phyloP scores from a whole-genome alignment of 768 basidiomycete genomes.

The Cyathus striatus region DNA sequence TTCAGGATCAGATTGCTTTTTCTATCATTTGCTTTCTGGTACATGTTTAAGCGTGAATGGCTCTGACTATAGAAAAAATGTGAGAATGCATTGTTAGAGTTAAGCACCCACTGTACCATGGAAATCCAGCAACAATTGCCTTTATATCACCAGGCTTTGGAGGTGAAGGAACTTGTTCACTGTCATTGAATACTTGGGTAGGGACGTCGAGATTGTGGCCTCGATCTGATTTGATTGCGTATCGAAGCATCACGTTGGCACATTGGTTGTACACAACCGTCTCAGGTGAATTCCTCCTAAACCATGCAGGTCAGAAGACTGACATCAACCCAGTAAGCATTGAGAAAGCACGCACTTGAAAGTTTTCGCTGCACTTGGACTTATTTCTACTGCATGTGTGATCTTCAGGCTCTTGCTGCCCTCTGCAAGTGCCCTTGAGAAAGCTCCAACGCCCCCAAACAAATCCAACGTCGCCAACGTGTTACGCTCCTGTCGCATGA shows the following conservation, averaged over 20 bases:
- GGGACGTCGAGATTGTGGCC: constrained; percentile 36
- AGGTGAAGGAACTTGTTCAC: constrained; percentile 33
- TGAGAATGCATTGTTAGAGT: not conserved
- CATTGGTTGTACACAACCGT: constrained; percentile 67
- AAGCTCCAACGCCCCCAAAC: constrained; percentile 56
- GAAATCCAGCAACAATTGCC: constrained; percentile 66
- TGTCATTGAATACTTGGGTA: constrained; percentile 31
- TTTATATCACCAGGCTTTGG: constrained; percentile 53
- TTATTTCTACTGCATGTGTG: constrained; percentile 66
- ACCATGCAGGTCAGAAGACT: constrained; percentile 3
- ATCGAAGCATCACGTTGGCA: constrained; percentile 55
- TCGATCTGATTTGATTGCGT: constrained; percentile 48
- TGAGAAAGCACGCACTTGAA: constrained; percentile 44
- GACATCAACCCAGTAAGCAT: not conserved
- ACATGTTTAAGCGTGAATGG: constrained; percentile 73
- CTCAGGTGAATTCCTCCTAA: constrained; percentile 47
- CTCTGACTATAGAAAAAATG: constrained; percentile 49
- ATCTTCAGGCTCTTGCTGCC: constrained; percentile 49
- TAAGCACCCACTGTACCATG: constrained; percentile 46
- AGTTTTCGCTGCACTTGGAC: constrained; percentile 70
- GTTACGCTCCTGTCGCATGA: constrained; percentile 14
- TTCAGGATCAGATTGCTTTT: constrained; percentile 70
- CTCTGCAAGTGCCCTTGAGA: constrained; percentile 53
- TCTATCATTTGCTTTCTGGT: constrained; percentile 54
- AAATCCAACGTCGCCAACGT: constrained; percentile 35